A percentile compares a stretch with the other conserved stretches of the same genome.
Conservation (phyloP, 805 yeast species). For the Candida ipomoeae region DNA sequence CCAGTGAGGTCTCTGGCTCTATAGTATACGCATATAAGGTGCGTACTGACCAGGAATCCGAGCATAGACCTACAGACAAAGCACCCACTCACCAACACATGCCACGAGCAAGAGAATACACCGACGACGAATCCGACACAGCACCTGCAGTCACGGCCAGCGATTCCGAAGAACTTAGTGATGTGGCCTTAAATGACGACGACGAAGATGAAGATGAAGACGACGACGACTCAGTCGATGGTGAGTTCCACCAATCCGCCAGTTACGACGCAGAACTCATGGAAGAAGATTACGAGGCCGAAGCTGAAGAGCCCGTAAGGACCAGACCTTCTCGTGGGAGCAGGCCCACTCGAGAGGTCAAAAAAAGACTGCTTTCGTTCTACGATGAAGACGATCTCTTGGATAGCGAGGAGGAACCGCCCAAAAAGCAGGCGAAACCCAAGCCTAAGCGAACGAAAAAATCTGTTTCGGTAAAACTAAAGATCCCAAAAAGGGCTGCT, state of each 20-base stretch:
- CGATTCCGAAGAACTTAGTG: constrained; percentile 16
- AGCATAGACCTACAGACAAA: neutral
- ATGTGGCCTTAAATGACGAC: constrained; percentile 12
- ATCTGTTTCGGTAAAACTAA: constrained; percentile 13
- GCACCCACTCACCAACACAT: neutral
- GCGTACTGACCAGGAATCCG: neutral
- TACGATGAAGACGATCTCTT: constrained; percentile 34
- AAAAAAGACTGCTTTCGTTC: constrained; percentile 36
- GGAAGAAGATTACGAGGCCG: constrained; percentile 10
- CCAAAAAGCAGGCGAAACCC: neutral
- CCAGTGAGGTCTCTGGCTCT: no score
- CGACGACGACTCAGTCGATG: constrained; percentile 9
- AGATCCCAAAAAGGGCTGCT: constrained; percentile 12
- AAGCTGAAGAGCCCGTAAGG: constrained; percentile 8
- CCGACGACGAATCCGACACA: constrained; percentile 15
- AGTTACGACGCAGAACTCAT: constrained; percentile 6
- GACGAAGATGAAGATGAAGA: constrained; percentile 9
- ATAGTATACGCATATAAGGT: neutral
- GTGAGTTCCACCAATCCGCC: constrained; percentile 1
- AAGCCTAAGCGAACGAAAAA: constrained; percentile 16
- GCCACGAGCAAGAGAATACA: constrained; percentile 3
- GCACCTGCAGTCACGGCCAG: constrained; percentile 6
- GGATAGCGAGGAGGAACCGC: constrained; percentile 24
- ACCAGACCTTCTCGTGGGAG: constrained; percentile 11
- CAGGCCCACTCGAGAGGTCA: constrained; percentile 22